A percentile compares a stretch with the other conserved stretches of the same genome.
Evolutionary conservation across 139 green algal genomes (phyloP).

Genomic region (Chlamydomonas asymmetrica): DNA sequence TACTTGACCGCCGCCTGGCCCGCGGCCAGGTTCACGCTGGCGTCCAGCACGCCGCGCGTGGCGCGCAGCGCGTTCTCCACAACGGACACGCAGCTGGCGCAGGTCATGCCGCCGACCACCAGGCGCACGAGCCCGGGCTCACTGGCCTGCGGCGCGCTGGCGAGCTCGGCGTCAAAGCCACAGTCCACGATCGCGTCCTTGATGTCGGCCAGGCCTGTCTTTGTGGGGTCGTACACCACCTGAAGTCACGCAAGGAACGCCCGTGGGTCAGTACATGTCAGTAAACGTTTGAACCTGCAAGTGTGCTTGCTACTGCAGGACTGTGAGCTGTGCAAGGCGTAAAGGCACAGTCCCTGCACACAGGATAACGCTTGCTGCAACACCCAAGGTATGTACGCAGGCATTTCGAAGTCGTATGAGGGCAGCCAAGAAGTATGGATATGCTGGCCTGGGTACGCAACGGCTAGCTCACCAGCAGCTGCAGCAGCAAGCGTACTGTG

Average conservation of each 20-base stretch:
- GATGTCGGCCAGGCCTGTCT: constrained; percentile 31
- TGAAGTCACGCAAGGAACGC: constrained; percentile 1
- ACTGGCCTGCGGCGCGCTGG: background rate
- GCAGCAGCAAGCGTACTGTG: no score
- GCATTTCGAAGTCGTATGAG: no score
- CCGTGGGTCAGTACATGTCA: no score
- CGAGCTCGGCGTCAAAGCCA: constrained; percentile 69
- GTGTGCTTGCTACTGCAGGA: no score
- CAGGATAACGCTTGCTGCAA: no score
- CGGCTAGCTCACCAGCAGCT: no score
- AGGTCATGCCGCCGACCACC: constrained; percentile 80
- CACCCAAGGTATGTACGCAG: no score
- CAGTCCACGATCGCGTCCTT: constrained; percentile 60
- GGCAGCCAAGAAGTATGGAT: no score
- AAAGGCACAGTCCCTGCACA: no score
- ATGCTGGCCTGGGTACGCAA: no score
- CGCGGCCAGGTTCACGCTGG: constrained; percentile 49
- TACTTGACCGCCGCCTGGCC: constrained; percentile 35
- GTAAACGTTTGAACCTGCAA: no score
- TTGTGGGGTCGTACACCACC: constrained; percentile 26
- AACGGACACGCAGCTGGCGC: constrained; percentile 64
- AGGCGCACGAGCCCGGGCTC: constrained; percentile 19
- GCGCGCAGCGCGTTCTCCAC: constrained; percentile 68
- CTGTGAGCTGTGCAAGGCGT: no score
- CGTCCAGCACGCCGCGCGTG: constrained; percentile 53